Evolutionary conservation across 208 protist genomes (phyloP).

Genomic region (Phytomonas serpens): DNA sequence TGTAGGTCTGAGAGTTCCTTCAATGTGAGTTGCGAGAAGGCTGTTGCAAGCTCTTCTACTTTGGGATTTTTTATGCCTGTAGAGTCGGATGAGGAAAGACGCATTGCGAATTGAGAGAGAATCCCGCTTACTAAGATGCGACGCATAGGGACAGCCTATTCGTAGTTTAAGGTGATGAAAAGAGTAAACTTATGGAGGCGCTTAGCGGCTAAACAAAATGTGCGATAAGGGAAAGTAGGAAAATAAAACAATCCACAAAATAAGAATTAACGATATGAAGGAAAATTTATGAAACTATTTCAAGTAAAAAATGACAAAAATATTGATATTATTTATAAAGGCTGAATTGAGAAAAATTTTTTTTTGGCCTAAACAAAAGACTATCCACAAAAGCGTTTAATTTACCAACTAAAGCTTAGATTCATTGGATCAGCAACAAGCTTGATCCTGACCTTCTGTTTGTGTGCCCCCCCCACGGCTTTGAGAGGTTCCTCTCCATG

Average conservation of each 20-base stretch:
- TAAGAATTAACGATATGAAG: background rate
- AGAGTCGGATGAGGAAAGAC: background rate
- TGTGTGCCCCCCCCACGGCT: background rate
- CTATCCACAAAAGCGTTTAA: background rate
- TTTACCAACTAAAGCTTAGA: background rate
- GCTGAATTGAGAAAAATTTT: background rate
- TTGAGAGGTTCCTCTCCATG: background rate
- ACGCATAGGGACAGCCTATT: background rate
- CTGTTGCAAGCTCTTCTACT: slow-evolving; percentile 59
- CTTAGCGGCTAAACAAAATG: background rate
- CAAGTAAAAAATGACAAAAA: background rate
- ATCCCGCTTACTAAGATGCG: background rate
- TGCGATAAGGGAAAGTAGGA: background rate
- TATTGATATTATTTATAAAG: background rate
- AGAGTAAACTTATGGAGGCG: background rate
- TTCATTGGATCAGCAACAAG: background rate
- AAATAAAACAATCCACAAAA: background rate
- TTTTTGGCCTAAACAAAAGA: background rate
- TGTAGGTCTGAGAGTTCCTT: slow-evolving; percentile 83
- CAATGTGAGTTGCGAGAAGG: slow-evolving; percentile 83
- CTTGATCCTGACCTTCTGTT: background rate
- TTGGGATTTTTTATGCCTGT: slow-evolving; percentile 24
- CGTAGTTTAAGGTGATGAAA: background rate
- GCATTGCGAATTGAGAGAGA: background rate
- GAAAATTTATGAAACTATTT: background rate